These are phyloP conservation scores for Beauveria sp. DNA, from an alignment of 2,329 filamentous ascomycete species.

Conservation along the genomic window DNA sequence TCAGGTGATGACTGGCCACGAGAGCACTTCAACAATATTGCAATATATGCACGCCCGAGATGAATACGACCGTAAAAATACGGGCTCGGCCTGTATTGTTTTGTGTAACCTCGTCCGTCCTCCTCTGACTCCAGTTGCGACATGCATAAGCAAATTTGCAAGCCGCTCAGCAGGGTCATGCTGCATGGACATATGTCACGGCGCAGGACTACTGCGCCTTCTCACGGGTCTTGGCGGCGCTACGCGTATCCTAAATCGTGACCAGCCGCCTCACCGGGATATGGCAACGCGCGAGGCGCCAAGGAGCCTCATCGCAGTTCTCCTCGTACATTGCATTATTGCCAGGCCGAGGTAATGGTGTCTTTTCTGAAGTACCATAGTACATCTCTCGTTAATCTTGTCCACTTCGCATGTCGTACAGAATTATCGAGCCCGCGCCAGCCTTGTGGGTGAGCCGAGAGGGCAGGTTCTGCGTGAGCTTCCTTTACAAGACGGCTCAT, in stretches of 20 bases:
- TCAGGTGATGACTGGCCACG: not conserved
- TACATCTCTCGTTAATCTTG: too few species aligned
- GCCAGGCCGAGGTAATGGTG: not conserved
- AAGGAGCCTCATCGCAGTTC: not conserved
- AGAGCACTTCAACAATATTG: not conserved
- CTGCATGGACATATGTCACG: not conserved
- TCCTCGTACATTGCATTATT: not conserved
- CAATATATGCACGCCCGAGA: constrained; percentile 3
- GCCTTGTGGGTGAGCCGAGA: not conserved
- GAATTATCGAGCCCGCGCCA: not conserved
- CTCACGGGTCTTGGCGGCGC: not conserved
- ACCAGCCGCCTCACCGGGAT: not conserved
- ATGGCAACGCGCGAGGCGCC: not conserved
- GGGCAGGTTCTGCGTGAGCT: not conserved
- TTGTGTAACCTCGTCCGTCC: not conserved
- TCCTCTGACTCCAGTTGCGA: not conserved
- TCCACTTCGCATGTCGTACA: not conserved
- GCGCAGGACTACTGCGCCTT: not conserved
- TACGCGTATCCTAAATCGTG: not conserved
- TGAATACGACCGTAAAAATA: constrained; percentile 5
- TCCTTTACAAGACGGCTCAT: not conserved
- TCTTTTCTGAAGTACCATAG: too few species aligned
- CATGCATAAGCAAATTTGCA: constrained; percentile 3
- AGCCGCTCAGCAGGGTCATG: not conserved
- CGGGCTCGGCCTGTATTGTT: not conserved